phyloP scores from a whole-genome alignment of 768 basidiomycete genomes.

The Filobasidium wieringae region DNA sequence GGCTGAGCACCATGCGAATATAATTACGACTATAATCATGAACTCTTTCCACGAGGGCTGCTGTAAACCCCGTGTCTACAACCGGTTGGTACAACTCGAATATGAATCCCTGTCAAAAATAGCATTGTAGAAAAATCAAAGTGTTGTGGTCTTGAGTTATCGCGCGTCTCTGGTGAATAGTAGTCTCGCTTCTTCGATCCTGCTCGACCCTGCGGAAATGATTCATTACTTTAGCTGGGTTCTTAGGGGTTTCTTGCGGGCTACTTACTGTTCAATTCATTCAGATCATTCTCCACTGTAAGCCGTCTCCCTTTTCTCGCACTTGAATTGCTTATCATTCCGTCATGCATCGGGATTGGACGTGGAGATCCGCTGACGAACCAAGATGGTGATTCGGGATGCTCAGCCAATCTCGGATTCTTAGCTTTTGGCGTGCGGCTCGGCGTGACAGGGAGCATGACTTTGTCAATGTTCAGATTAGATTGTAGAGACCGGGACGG shows the following conservation, averaged over 20 bases:
- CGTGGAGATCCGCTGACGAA: not conserved
- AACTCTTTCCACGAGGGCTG: too few relatives aligned
- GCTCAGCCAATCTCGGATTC: not conserved
- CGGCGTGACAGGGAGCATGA: not conserved
- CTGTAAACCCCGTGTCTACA: too few relatives aligned
- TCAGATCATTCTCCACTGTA: slow-evolving; percentile 36
- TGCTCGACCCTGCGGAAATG: not conserved
- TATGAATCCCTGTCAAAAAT: too few relatives aligned
- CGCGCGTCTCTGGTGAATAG: not conserved
- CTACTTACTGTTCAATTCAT: slow-evolving; percentile 16
- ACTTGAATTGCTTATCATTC: slow-evolving; percentile 19
- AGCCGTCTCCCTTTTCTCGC: slow-evolving; percentile 23
- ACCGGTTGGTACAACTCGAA: too few relatives aligned
- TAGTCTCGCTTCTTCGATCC: not conserved
- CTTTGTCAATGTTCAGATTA: not conserved
- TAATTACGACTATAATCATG: too few relatives aligned
- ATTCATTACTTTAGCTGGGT: not conserved
- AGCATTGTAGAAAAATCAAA: too few relatives aligned
- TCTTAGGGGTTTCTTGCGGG: not conserved
- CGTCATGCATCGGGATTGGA: slow-evolving; percentile 9
- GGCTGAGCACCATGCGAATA: not conserved
- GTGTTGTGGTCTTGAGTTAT: too few relatives aligned
- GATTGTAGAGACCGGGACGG: not conserved
- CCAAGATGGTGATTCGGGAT: not conserved
- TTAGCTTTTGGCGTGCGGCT: not conserved